Percentiles rank a stretch among this genome's conserved stretches.
These are phyloP conservation scores for Sporothrix brasiliensis DNA, from an alignment of 2,329 filamentous ascomycete species.

Conservation along the genomic window DNA sequence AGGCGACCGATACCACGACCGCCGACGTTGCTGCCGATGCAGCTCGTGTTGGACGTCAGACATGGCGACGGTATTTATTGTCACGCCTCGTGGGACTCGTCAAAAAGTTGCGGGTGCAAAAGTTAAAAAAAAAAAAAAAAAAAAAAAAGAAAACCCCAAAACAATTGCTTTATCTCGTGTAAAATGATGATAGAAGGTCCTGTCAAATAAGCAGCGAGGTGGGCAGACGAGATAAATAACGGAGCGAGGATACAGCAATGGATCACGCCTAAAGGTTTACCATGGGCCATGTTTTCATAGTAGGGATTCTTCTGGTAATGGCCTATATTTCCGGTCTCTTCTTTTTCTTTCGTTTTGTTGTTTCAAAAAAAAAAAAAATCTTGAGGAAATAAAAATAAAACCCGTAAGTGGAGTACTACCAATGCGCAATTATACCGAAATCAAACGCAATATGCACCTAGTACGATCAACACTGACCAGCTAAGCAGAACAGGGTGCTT, in stretches of 20 bases:
- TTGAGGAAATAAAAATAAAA: background rate
- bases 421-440: conserved; percentile 4
- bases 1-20: conserved; percentile 28
- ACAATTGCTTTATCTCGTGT: too few species aligned
- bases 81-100: background rate
- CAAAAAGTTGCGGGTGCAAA: background rate
- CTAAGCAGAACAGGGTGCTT: background rate
- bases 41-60: background rate
- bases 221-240: too few species aligned
- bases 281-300: too few species aligned
- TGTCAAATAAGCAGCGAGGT: too few species aligned
- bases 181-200: too few species aligned
- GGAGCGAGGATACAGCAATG: too few species aligned
- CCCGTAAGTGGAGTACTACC: background rate
- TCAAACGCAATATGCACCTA: background rate
- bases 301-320: too few species aligned
- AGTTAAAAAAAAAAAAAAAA: background rate
- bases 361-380: background rate
- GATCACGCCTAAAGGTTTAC: too few species aligned
- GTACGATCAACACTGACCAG: background rate
- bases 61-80: background rate
- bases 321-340: too few species aligned
- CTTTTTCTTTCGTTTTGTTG: too few species aligned
- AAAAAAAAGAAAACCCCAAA: background rate
- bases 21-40: background rate